Percentiles rank a stretch among this genome's conserved stretches.
Conservation (phyloP, 306 rosid genomes). For the Pterocarpus santalinus region DNA sequence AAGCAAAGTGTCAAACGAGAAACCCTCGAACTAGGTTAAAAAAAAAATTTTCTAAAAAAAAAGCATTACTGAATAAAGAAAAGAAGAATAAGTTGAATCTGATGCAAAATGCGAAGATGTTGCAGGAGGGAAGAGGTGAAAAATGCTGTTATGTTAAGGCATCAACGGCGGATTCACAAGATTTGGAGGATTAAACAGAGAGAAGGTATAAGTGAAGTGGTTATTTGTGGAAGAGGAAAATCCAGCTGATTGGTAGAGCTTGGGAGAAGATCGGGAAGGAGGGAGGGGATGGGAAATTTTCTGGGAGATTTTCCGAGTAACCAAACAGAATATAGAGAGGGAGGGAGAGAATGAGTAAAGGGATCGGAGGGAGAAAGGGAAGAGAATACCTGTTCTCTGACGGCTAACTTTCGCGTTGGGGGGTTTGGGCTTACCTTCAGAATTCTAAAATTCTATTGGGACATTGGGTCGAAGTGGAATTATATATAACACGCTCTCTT, state of each 20-base stretch:
- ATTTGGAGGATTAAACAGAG: background rate
- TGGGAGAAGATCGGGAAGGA: background rate
- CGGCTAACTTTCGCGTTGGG: conserved; percentile 37
- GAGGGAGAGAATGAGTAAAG: background rate
- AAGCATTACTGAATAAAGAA: background rate
- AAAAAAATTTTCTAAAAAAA: background rate
- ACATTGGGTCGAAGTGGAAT: background rate
- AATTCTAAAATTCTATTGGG: background rate
- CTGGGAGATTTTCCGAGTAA: background rate
- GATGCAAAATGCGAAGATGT: background rate
- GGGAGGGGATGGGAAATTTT: background rate
- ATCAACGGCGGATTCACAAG: background rate
- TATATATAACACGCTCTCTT: no score
- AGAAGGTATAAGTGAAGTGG: background rate
- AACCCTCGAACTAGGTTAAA: conserved; percentile 29
- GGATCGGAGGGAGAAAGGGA: background rate
- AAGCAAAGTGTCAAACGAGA: conserved; percentile 1
- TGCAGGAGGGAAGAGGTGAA: background rate
- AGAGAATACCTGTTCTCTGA: conserved; percentile 25
- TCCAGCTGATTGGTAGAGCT: background rate
- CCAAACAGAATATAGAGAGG: background rate
- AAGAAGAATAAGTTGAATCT: background rate
- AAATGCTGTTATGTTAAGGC: background rate
- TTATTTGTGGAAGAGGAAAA: background rate
- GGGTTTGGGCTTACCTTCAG: background rate